These are phyloP conservation scores for Selenicereus undatus DNA, from an alignment of 148 eudicot genomes.

Conservation along the genomic window DNA sequence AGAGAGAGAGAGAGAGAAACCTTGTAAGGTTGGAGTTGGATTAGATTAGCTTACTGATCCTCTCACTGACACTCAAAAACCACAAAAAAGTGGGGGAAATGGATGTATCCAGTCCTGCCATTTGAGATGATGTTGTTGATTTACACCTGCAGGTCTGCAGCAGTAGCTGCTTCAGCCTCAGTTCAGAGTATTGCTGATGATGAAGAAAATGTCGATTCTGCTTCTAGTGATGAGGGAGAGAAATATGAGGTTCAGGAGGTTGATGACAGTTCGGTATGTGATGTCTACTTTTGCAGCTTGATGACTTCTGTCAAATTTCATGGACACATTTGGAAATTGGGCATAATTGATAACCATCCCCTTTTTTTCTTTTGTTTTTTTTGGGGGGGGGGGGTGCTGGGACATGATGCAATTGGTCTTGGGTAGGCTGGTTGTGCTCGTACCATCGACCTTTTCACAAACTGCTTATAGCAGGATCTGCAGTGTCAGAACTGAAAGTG, in stretches of 20 bases:
- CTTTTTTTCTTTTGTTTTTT: neutral
- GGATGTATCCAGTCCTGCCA: neutral
- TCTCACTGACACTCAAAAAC: neutral
- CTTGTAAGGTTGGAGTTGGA: neutral
- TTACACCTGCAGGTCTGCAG: slow-evolving; percentile 63
- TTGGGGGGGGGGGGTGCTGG: neutral
- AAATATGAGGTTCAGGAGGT: slow-evolving; percentile 43
- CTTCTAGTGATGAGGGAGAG: slow-evolving; percentile 65
- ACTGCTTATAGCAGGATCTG: neutral
- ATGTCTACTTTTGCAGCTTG: slow-evolving; percentile 7
- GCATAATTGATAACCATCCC: neutral
- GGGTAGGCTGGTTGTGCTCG: too few species aligned
- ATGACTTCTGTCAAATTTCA: neutral
- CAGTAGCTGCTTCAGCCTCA: slow-evolving; percentile 63
- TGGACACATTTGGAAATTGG: neutral
- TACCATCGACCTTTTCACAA: neutral
- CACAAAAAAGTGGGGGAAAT: neutral
- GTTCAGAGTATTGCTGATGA: slow-evolving; percentile 57
- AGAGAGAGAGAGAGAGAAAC: neutral
- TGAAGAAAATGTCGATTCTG: slow-evolving; percentile 78
- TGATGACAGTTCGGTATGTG: slow-evolving; percentile 67
- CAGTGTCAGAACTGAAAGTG: neutral
- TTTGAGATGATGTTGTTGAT: neutral
- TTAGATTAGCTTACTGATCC: neutral
- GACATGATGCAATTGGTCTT: neutral